Conservation (phyloP, 345 rosid genomes). For the Psidium friedrichsthalianum region DNA sequence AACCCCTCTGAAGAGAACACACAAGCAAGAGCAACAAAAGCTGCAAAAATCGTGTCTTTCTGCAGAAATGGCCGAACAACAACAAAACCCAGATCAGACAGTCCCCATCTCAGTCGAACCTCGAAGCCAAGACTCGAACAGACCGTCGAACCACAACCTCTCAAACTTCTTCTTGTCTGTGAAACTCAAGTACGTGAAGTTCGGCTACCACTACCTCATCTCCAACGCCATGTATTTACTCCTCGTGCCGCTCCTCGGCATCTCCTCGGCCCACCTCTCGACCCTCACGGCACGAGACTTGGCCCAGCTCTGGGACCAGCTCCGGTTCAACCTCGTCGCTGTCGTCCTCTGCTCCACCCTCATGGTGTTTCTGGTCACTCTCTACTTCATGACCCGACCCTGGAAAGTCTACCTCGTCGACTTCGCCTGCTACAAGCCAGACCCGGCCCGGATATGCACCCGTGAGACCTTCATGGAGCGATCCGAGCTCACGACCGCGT, state of each 20-base stretch:
- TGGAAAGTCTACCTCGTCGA: constrained; percentile 14
- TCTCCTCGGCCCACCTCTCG: background rate
- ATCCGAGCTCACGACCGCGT: background rate
- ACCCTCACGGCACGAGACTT: background rate
- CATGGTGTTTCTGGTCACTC: background rate
- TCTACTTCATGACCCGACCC: constrained; percentile 10
- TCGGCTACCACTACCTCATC: constrained; percentile 25
- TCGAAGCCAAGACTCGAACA: background rate
- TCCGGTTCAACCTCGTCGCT: constrained; percentile 2
- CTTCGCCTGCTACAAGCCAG: constrained; percentile 24
- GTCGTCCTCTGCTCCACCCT: background rate
- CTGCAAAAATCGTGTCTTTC: background rate
- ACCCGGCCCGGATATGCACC: constrained; percentile 6
- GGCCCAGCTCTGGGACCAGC: background rate
- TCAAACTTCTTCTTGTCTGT: constrained; percentile 10
- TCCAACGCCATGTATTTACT: constrained; percentile 16
- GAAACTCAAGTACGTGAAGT: constrained; percentile 22
- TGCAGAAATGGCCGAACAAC: background rate
- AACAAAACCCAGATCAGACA: background rate
- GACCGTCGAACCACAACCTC: background rate
- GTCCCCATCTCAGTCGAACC: background rate
- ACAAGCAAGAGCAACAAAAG: background rate
- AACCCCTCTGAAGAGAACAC: background rate
- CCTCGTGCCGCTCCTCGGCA: constrained; percentile 1
- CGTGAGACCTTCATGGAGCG: constrained; percentile 1